Base-by-base conservation (phyloP, 495 filamentous ascomycete genomes). In the Tuber brumale region DNA sequence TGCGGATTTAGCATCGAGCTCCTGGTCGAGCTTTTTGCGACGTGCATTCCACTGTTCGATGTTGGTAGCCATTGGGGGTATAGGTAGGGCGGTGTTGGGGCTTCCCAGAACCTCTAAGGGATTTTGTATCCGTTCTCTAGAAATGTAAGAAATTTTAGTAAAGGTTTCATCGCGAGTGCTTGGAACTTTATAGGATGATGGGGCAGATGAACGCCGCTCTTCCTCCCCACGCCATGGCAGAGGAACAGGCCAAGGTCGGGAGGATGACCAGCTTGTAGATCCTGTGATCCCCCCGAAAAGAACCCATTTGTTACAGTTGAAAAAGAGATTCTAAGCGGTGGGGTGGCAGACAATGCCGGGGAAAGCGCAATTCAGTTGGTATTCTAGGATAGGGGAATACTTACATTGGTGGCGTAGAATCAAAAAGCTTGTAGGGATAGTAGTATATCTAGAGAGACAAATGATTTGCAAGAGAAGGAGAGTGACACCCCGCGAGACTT, bases 1-100 rank as follows among this genome's bases (percentile, higher is more conserved):
- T 3, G 51, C 75, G 5, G 66, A 35, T 27, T 73, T 61, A 5
- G 57, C 57, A 69, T 80, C 69, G 21, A 48, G 31, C 5, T 69
- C 69, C 19, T 44, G 35, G 10, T 69, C 66, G 71, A 44, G 76
- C 27, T 70, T 76, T 35, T 41, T 75, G 6, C 72, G 79, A n/a
- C 74, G 75, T n/a, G 35, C 42, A 42, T 71, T 81, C 23, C 70
- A 75, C 19, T n/a, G 39, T 27, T 78, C 72, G 44, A 75, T 78
- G 72, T 81, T 81, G 35, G 69, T 74, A 27, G 31, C 39, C 23
- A 45, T 44, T 71, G n/a, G 23, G 37, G 31, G 43, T 61, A 70
- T 12, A 23, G 71, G 46, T 9, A 31, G 41, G 19, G 69, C 35
- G 6, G 57, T 69, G 18, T 18, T 66, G 57, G 31, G 5, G 31